A percentile compares a stretch with the other conserved stretches of the same genome.
These are phyloP conservation scores for Leccinum imitatum DNA, from an alignment of 768 basidiomycete genomes.

Conservation along the genomic window DNA sequence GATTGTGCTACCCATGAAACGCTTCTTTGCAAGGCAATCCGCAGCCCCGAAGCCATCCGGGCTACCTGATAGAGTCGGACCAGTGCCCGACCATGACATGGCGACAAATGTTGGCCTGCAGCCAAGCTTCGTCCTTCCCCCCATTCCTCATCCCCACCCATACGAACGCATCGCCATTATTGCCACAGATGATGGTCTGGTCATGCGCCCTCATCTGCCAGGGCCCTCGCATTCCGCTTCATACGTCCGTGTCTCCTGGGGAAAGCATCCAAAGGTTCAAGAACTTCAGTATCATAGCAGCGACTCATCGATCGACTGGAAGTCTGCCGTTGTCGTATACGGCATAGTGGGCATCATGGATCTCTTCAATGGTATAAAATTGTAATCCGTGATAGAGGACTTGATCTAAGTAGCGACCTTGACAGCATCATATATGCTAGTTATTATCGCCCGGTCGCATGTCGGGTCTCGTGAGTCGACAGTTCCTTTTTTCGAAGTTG, in stretches of 20 bases:
- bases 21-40: constrained; percentile 26
- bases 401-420: constrained; percentile 15
- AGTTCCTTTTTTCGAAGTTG: constrained; percentile 1
- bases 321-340: constrained; percentile 58
- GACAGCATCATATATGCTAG: constrained; percentile 73
- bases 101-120: constrained; percentile 38
- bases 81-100: constrained; percentile 6
- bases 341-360: constrained; percentile 76
- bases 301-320: constrained; percentile 50
- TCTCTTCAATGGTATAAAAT: constrained; percentile 60
- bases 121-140: constrained; percentile 62
- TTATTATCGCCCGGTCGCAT: constrained; percentile 61
- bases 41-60: constrained; percentile 8
- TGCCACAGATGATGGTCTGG: constrained; percentile 58
- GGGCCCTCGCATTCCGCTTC: constrained; percentile 28
- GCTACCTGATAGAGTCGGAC: not conserved
- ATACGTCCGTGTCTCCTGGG: constrained; percentile 59
- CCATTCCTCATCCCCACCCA: constrained; percentile 74
- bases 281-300: constrained; percentile 41
- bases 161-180: constrained; percentile 66
- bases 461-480: constrained; percentile 62
- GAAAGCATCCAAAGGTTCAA: constrained; percentile 52
- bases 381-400: not conserved
- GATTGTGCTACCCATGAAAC: constrained; percentile 30
- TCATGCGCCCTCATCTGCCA: constrained; percentile 57